Percentiles rank a stretch among this genome's conserved stretches.
Conservation (phyloP, 1,139 yeast genomes). For the Lizanozyma gosingica region DNA sequence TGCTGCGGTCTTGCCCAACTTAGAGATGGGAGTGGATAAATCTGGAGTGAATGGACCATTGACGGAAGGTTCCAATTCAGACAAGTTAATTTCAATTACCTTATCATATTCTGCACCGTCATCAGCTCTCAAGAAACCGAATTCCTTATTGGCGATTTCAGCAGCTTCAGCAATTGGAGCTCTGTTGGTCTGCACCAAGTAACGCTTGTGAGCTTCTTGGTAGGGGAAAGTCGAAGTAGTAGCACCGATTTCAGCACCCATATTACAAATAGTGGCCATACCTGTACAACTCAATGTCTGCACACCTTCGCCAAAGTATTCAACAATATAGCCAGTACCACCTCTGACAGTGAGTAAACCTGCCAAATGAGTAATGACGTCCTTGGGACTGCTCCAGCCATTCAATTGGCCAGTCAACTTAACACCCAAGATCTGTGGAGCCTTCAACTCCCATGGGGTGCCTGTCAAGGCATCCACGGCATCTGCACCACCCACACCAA, state of each 20-base stretch:
- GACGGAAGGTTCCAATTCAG: constrained; percentile 75
- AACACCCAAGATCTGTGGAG: constrained; percentile 89
- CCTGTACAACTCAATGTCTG: constrained; percentile 84
- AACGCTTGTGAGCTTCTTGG: constrained; percentile 78
- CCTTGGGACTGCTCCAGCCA: constrained; percentile 97
- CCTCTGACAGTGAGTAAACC: constrained; percentile 91
- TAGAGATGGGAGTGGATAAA: constrained; percentile 75
- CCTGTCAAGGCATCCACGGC: constrained; percentile 96
- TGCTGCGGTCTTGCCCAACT: constrained; percentile 54
- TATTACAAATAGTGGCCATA: constrained; percentile 98
- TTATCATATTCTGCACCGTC: constrained; percentile 77
- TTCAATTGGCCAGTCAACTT: constrained; percentile 76
- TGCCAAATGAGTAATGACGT: constrained; percentile 83
- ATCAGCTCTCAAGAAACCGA: constrained; percentile 67
- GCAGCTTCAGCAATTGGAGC: constrained; percentile 77
- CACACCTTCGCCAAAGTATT: constrained; percentile 94
- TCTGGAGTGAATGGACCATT: constrained; percentile 97
- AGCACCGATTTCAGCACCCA: constrained; percentile 99
- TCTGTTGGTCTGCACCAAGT: constrained; percentile 74
- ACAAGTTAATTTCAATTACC: constrained; percentile 69
- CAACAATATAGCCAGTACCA: constrained; percentile 93
- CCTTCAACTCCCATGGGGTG: constrained; percentile 98
- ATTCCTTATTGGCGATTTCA: constrained; percentile 49
- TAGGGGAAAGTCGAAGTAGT: constrained; percentile 96
- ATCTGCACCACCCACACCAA: constrained; percentile 99